Percentiles rank a stretch among this genome's conserved stretches.
These are phyloP conservation scores for Coemansia sp. DNA, from an alignment of 192 early-diverging fungal species.

Conservation along the genomic window DNA sequence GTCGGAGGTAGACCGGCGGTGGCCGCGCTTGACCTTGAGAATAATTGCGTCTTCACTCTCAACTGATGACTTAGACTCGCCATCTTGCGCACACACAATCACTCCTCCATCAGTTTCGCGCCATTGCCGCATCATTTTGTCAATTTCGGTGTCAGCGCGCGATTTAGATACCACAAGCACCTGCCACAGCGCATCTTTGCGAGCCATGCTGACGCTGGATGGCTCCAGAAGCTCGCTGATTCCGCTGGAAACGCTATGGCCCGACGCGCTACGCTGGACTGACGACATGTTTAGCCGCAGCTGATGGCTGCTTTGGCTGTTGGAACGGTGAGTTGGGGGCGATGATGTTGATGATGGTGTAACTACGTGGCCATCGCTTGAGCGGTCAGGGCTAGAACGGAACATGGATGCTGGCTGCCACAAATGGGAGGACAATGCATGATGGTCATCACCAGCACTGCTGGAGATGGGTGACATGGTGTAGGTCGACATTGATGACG, in stretches of 20 bases:
- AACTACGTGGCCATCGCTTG: slow-evolving; percentile 8
- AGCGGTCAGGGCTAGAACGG: slow-evolving; percentile 44
- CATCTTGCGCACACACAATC: slow-evolving; percentile 38
- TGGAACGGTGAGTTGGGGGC: slow-evolving; percentile 23
- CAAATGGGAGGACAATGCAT: slow-evolving; percentile 9
- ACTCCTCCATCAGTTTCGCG: slow-evolving; percentile 36
- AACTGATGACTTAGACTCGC: slow-evolving; percentile 30
- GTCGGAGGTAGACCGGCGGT: slow-evolving; percentile 46
- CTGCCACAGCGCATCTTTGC: slow-evolving; percentile 54
- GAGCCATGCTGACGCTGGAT: slow-evolving; percentile 47
- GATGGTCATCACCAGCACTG: slow-evolving; percentile 35
- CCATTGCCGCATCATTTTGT: slow-evolving; percentile 52
- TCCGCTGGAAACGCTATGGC: slow-evolving; percentile 48
- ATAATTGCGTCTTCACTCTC: slow-evolving; percentile 53
- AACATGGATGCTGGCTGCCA: slow-evolving; percentile 30
- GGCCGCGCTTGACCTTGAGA: slow-evolving; percentile 53
- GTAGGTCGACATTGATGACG: slow-evolving; percentile 47
- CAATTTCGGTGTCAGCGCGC: slow-evolving; percentile 48
- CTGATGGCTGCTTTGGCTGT: slow-evolving; percentile 29
- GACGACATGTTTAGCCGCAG: slow-evolving; percentile 37
- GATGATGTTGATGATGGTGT: slow-evolving; percentile 50
- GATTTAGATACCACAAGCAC: slow-evolving; percentile 52
- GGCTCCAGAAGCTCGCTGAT: slow-evolving; percentile 55
- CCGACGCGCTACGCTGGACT: slow-evolving; percentile 49
- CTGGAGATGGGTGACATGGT: slow-evolving; percentile 52